Evolutionary conservation across 2,329 filamentous ascomycete species (phyloP).

Genomic region (Colletotrichum sp.): DNA sequence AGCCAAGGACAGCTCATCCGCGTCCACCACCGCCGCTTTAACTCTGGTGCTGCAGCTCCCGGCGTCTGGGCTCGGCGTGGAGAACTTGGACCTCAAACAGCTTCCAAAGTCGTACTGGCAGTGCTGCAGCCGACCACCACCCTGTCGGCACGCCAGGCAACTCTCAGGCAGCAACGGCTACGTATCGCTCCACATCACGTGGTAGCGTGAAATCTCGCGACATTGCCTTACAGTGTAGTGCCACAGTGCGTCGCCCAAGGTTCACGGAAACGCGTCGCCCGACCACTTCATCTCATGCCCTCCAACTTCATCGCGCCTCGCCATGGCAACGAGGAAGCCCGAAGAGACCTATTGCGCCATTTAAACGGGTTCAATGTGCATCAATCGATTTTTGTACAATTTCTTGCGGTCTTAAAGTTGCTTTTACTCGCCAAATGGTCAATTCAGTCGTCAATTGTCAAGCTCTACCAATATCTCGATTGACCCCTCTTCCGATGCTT

Average conservation of each 20-base stretch:
- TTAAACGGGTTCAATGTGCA: background rate
- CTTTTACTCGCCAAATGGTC: slow-evolving; percentile 19
- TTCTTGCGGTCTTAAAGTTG: background rate
- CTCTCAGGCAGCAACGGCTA: slow-evolving; percentile 10
- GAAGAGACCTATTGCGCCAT: slow-evolving; percentile 14
- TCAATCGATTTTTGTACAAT: slow-evolving; percentile 26
- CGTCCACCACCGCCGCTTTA: background rate
- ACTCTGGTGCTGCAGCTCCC: background rate
- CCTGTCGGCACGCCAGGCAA: background rate
- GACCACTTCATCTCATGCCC: slow-evolving; percentile 27
- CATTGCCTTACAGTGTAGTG: slow-evolving; percentile 22
- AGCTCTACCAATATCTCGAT: slow-evolving; percentile 1
- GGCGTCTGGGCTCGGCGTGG: background rate
- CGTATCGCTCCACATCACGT: slow-evolving; percentile 38
- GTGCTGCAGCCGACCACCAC: background rate
- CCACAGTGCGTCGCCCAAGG: slow-evolving; percentile 25
- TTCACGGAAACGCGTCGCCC: slow-evolving; percentile 47
- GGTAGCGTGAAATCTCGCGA: slow-evolving; percentile 49
- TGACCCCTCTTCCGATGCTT: slow-evolving; percentile 1
- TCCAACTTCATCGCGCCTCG: slow-evolving; percentile 26
- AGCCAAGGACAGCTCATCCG: background rate
- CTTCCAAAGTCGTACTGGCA: background rate
- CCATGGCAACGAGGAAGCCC: slow-evolving; percentile 31
- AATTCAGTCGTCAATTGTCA: background rate
- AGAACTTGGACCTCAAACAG: background rate